Percentiles rank a stretch among this genome's conserved stretches.
These are phyloP conservation scores for Collybia sordida DNA, from an alignment of 768 basidiomycete genomes.

Conservation along the genomic window DNA sequence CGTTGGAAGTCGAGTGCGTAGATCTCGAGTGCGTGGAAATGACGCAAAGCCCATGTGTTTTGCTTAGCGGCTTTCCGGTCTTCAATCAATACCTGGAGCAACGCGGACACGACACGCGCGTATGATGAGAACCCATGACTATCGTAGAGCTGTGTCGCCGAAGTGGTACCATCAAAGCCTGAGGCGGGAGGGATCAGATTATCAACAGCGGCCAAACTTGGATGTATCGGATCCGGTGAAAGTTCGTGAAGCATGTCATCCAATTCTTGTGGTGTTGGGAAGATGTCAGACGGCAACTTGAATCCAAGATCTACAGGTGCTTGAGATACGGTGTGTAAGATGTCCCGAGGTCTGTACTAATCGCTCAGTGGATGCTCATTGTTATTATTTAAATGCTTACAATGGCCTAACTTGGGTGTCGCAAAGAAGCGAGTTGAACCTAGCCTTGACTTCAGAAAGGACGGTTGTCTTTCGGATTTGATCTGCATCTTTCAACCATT, in stretches of 20 bases:
- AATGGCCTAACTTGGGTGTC: constrained; percentile 35
- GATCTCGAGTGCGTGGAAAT: constrained; percentile 61
- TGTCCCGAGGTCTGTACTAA: constrained; percentile 42
- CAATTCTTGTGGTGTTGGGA: constrained; percentile 48
- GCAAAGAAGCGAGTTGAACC: constrained; percentile 38
- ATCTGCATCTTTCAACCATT: constrained; percentile 22
- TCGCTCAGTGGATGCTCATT: neutral
- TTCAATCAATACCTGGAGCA: constrained; percentile 53
- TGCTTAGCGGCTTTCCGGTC: constrained; percentile 61
- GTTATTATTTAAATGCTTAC: constrained; percentile 22
- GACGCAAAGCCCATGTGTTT: constrained; percentile 67
- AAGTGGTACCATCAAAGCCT: constrained; percentile 11
- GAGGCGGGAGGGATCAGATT: constrained; percentile 52
- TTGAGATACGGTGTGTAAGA: constrained; percentile 35
- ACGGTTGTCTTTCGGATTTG: constrained; percentile 23
- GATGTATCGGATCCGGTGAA: constrained; percentile 43
- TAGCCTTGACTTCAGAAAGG: constrained; percentile 36
- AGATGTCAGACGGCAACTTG: constrained; percentile 46
- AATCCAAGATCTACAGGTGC: constrained; percentile 35
- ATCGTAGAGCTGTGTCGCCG: constrained; percentile 31
- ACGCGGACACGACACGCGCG: constrained; percentile 56
- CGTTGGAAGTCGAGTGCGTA: constrained; percentile 63
- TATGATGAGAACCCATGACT: constrained; percentile 58
- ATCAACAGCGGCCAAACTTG: constrained; percentile 61
- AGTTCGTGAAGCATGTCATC: constrained; percentile 46